A percentile compares a stretch with the other conserved stretches of the same genome.
Conservation (phyloP, 2,329 filamentous ascomycete genomes). For the Claviceps humidiphila region DNA sequence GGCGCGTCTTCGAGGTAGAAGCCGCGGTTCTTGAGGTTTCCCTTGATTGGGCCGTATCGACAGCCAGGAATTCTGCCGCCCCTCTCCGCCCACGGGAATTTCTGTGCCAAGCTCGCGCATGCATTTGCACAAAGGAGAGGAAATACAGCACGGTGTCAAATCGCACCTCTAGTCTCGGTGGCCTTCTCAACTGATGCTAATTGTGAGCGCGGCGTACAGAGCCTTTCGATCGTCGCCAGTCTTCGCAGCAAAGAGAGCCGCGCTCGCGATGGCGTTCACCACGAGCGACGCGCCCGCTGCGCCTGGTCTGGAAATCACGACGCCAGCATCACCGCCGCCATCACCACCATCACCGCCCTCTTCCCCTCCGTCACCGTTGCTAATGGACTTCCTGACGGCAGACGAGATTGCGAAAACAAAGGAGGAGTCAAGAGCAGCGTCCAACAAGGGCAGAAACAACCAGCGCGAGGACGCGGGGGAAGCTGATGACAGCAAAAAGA, state of each 20-base stretch:
- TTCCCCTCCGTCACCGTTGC: background rate
- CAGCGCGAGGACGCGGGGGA: background rate
- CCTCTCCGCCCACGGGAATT: slow-evolving; percentile 1
- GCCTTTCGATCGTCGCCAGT: slow-evolving; percentile 4
- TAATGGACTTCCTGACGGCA: background rate
- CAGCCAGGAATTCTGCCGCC: background rate
- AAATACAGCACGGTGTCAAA: too few species aligned
- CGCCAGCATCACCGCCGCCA: background rate
- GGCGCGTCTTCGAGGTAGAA: too few species aligned
- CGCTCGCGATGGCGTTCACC: slow-evolving; percentile 5
- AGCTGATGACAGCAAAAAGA: background rate
- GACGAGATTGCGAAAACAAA: slow-evolving; percentile 1
- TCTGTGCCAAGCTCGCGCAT: background rate
- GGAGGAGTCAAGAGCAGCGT: background rate
- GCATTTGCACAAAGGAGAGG: too few species aligned
- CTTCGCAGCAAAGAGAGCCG: background rate
- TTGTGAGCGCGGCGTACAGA: slow-evolving; percentile 7
- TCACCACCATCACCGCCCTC: slow-evolving; percentile 1
- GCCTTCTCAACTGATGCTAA: slow-evolving; percentile 4
- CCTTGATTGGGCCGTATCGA: too few species aligned
- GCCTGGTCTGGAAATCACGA: slow-evolving; percentile 5
- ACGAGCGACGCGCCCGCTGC: slow-evolving; percentile 2
- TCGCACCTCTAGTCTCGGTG: too few species aligned
- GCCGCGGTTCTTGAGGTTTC: too few species aligned
- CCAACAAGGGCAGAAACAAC: background rate